These are phyloP conservation scores for Hirschfeldia incana DNA, from an alignment of 345 rosid species.

Conservation along the genomic window DNA sequence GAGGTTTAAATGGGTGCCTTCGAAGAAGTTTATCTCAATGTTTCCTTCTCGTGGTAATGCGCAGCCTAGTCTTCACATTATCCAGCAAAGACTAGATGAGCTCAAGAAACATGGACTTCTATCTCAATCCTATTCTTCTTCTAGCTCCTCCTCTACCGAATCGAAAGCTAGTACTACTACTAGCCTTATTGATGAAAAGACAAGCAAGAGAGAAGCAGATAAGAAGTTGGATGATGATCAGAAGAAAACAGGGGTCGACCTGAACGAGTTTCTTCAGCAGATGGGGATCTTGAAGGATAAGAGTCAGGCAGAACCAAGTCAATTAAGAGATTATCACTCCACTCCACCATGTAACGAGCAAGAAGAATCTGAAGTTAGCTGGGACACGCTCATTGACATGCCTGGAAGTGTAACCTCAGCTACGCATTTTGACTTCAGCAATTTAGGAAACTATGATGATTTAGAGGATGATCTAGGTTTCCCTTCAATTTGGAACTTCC, in stretches of 20 bases:
- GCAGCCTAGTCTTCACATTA: conserved; percentile 79
- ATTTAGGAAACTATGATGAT: conserved; percentile 56
- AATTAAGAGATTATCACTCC: conserved; percentile 28
- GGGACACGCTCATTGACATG: too few species aligned
- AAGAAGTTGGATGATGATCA: conserved; percentile 31
- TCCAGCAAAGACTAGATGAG: conserved; percentile 87
- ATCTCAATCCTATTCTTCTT: conserved; percentile 38
- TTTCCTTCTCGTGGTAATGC: conserved; percentile 83
- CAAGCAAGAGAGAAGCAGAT: conserved; percentile 22
- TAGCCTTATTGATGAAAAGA: conserved; percentile 31
- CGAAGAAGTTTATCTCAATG: conserved; percentile 79
- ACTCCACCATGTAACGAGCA: conserved; percentile 40
- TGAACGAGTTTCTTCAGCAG: conserved; percentile 91
- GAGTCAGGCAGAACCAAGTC: conserved; percentile 38
- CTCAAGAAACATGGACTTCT: conserved; percentile 55
- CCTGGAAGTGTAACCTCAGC: conserved; percentile 42
- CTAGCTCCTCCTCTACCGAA: conserved; percentile 48
- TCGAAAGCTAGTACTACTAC: conserved; percentile 38
- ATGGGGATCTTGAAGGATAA: conserved; percentile 70
- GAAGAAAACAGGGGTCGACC: conserved; percentile 83
- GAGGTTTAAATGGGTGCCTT: conserved; percentile 76
- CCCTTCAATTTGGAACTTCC: conserved; percentile 78
- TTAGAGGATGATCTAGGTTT: conserved; percentile 52
- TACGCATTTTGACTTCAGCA: conserved; percentile 16
- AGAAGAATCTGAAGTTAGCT: conserved; percentile 21